Conservation (phyloP, 768 basidiomycete species). For the Chlorophyllum brunneum region DNA sequence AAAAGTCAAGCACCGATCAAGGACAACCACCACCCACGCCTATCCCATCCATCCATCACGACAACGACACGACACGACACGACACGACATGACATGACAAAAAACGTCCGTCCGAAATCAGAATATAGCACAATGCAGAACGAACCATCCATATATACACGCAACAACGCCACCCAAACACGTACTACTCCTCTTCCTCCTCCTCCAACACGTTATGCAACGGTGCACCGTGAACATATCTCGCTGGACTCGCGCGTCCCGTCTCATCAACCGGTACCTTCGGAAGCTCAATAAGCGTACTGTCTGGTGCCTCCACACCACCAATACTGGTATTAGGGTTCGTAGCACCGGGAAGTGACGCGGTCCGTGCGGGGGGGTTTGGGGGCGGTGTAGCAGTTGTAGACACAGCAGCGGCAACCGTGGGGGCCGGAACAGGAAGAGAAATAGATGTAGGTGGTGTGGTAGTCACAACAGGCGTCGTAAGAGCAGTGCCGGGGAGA, state of each 20-base stretch:
- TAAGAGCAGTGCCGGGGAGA: too few relatives aligned
- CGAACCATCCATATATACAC: not conserved
- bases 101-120: not conserved
- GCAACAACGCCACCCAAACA: too few relatives aligned
- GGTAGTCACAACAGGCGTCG: constrained; percentile 20
- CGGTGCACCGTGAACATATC: constrained; percentile 82
- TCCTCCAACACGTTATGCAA: constrained; percentile 85
- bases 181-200: constrained; percentile 77
- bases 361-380: constrained; percentile 19
- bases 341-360: not conserved
- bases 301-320: not conserved
- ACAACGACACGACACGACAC: too few relatives aligned
- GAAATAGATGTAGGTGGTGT: constrained; percentile 10
- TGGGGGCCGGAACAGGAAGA: constrained; percentile 15
- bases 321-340: not conserved
- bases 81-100: not conserved
- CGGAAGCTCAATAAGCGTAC: constrained; percentile 25
- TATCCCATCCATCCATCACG: too few relatives aligned
- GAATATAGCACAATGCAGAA: too few relatives aligned
- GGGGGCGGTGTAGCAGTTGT: constrained; percentile 21
- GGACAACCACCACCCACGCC: too few relatives aligned
- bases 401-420: constrained; percentile 20
- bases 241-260: constrained; percentile 59
- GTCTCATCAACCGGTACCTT: constrained; percentile 36
- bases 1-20: too few relatives aligned